phyloP scores from a whole-genome alignment of 1,284 basidiomycete genomes.

The Ceratobasidium sp. region DNA sequence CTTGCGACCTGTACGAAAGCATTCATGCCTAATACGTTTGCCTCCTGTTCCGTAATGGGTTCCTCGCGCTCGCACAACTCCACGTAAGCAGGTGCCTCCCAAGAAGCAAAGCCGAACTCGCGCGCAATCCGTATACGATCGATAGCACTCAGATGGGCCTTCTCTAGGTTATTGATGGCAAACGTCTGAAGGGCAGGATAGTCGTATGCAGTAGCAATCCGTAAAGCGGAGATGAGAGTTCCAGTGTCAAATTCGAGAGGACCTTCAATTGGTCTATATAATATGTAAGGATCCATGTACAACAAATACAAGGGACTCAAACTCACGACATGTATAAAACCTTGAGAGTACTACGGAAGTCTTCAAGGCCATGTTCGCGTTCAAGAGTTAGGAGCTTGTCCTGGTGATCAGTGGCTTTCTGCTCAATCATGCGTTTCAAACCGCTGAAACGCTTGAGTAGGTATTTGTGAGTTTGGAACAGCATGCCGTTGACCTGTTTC shows the following conservation, averaged over 20 bases:
- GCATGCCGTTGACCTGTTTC: neutral
- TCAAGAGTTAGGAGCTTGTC: neutral
- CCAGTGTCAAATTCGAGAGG: conserved; percentile 50
- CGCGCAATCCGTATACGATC: conserved; percentile 34
- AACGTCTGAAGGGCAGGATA: conserved; percentile 59
- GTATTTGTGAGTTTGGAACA: conserved; percentile 18
- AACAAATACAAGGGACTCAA: neutral
- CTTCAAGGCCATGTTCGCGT: neutral
- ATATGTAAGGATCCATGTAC: neutral
- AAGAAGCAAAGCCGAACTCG: conserved; percentile 31
- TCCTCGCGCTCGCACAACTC: conserved; percentile 34
- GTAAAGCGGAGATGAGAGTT: conserved; percentile 48
- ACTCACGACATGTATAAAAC: conserved; percentile 32
- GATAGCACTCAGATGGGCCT: neutral
- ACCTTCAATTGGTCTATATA: conserved; percentile 6
- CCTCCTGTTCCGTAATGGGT: conserved; percentile 43
- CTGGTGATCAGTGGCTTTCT: too few relatives aligned
- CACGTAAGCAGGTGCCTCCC: conserved; percentile 41
- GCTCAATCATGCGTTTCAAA: neutral
- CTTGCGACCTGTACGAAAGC: conserved; percentile 28
- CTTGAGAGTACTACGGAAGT: conserved; percentile 21
- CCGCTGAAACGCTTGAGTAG: conserved; percentile 17
- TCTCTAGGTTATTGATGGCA: conserved; percentile 59
- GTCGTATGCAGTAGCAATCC: conserved; percentile 55
- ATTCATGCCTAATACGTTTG: conserved; percentile 26